Percentiles rank a stretch among this genome's conserved stretches.
These are phyloP conservation scores for Coemansia sp. DNA, from an alignment of 192 early-diverging fungal genomes.

Conservation along the genomic window DNA sequence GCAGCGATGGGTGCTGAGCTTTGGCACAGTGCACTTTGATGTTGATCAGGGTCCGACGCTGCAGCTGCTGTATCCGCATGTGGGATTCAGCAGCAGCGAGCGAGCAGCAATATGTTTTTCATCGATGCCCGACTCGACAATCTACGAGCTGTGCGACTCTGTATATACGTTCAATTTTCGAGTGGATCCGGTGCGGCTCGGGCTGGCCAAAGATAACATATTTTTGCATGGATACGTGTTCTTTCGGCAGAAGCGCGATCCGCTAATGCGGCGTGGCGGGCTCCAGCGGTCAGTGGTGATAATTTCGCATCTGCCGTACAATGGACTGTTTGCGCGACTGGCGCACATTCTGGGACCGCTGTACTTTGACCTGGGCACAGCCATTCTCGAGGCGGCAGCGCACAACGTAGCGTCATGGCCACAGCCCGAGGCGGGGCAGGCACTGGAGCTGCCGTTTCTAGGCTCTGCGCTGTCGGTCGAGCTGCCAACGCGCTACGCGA, in stretches of 20 bases:
- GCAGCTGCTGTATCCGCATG: conserved; percentile 70
- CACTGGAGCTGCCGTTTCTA: conserved; percentile 73
- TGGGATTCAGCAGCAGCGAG: conserved; percentile 64
- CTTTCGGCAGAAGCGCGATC: conserved; percentile 89
- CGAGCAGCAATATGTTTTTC: conserved; percentile 77
- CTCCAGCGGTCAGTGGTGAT: conserved; percentile 92
- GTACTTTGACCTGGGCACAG: conserved; percentile 76
- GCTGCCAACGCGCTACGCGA: conserved; percentile 62
- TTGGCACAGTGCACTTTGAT: conserved; percentile 80
- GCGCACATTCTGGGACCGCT: conserved; percentile 73
- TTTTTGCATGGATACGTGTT: conserved; percentile 85
- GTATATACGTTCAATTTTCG: conserved; percentile 73
- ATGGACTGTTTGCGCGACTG: conserved; percentile 79
- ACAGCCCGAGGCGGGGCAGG: conserved; percentile 53
- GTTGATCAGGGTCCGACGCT: conserved; percentile 78
- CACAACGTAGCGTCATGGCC: conserved; percentile 78
- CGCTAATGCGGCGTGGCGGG: conserved; percentile 80
- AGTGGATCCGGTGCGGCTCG: conserved; percentile 54
- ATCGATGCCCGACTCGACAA: conserved; percentile 75
- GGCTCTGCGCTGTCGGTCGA: conserved; percentile 68
- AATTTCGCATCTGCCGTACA: conserved; percentile 84
- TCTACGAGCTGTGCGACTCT: conserved; percentile 71
- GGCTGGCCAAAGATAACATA: conserved; percentile 42
- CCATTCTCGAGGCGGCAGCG: conserved; percentile 77
- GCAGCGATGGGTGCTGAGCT: conserved; percentile 65